Evolutionary conservation across 169 alveolate genomes (phyloP).

Genomic region (Neospora caninum): DNA sequence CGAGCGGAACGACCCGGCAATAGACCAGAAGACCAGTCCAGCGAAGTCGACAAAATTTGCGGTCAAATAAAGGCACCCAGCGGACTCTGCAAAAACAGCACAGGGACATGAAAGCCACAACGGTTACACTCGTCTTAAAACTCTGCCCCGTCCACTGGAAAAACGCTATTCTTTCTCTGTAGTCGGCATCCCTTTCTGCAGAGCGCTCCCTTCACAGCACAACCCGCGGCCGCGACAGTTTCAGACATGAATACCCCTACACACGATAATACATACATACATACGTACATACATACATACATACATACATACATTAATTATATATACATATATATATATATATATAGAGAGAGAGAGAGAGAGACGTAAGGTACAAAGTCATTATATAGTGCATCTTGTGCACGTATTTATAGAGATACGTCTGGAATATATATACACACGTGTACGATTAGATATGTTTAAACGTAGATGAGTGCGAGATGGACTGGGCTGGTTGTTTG

Average conservation of each 20-base stretch:
- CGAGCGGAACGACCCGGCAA: constrained; percentile 1
- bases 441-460: too few relatives aligned
- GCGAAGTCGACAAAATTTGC: not conserved
- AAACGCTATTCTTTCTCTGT: not conserved
- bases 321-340: not conserved
- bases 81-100: constrained; percentile 30
- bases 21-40: constrained; percentile 44
- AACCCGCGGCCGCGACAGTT: too few relatives aligned
- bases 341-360: too few relatives aligned
- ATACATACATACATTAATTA: not conserved
- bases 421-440: not conserved
- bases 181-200: too few relatives aligned
- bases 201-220: too few relatives aligned
- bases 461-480: too few relatives aligned
- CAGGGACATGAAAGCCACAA: not conserved
- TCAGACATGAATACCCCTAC: not conserved
- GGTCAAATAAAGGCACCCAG: constrained; percentile 33
- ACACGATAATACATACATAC: not conserved
- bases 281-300: not conserved
- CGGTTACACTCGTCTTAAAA: not conserved
- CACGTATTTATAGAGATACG: not conserved
- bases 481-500: too few relatives aligned
- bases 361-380: too few relatives aligned
- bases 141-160: too few relatives aligned
- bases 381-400: too few relatives aligned